Percentiles rank a stretch among this genome's conserved stretches.
Evolutionary conservation across 2,329 filamentous ascomycete genomes (phyloP).

Genomic region (Aureobasidium mangrovei): DNA sequence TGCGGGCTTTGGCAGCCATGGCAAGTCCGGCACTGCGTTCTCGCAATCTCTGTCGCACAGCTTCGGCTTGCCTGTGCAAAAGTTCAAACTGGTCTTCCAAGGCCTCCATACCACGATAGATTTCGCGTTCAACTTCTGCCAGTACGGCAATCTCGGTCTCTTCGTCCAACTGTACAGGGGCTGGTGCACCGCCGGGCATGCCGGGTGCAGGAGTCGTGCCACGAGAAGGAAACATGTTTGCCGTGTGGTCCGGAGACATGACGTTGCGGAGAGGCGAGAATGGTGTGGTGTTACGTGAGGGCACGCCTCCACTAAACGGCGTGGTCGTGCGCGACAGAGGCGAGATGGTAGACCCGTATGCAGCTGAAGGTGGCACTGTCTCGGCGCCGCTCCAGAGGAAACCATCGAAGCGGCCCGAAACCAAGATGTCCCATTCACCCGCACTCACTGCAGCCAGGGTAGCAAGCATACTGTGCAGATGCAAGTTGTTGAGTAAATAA

Average conservation of each 20-base stretch:
- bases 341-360: constrained; percentile 29
- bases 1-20: constrained; percentile 50
- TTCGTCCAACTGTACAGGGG: constrained; percentile 81
- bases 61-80: constrained; percentile 77
- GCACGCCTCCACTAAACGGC: constrained; percentile 45
- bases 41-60: constrained; percentile 67
- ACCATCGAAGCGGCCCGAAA: constrained; percentile 87
- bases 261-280: constrained; percentile 28
- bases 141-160: constrained; percentile 86
- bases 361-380: constrained; percentile 27
- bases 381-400: constrained; percentile 93
- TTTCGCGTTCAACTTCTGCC: constrained; percentile 85
- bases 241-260: constrained; percentile 17
- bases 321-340: constrained; percentile 39
- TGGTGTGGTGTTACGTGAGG: constrained; percentile 43
- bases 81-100: constrained; percentile 90
- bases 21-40: constrained; percentile 74
- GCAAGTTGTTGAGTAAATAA: constrained; percentile 74
- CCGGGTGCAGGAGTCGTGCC: constrained; percentile 24
- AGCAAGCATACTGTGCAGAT: constrained; percentile 75
- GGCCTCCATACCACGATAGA: constrained; percentile 88
- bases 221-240: constrained; percentile 26
- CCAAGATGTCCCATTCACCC: constrained; percentile 94
- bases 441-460: constrained; percentile 81
- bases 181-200: constrained; percentile 31